Evolutionary conservation across 768 basidiomycete species (phyloP).

Genomic region (Termitomyces eurrhizus): DNA sequence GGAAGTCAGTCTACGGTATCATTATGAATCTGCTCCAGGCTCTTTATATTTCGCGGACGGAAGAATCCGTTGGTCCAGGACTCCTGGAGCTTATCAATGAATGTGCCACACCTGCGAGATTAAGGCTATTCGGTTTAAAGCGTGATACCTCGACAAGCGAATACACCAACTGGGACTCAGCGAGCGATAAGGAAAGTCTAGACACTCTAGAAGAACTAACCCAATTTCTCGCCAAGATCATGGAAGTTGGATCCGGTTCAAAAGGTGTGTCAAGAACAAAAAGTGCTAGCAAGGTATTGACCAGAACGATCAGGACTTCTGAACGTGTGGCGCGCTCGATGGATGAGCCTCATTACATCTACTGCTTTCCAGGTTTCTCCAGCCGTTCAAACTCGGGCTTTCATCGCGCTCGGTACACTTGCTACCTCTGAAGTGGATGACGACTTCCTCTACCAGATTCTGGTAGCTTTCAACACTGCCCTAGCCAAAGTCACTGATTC

Average conservation of each 20-base stretch:
- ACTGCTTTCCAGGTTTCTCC: slow-evolving; percentile 90
- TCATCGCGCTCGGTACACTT: slow-evolving; percentile 79
- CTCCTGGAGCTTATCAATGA: slow-evolving; percentile 62
- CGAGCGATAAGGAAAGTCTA: slow-evolving; percentile 52
- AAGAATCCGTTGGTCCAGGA: slow-evolving; percentile 58
- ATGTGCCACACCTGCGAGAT: slow-evolving; percentile 48
- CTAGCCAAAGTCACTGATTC: slow-evolving; percentile 63
- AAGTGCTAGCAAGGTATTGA: background rate
- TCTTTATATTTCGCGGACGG: slow-evolving; percentile 54
- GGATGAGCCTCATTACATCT: slow-evolving; percentile 87
- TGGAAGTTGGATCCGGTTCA: slow-evolving; percentile 63
- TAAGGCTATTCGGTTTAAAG: slow-evolving; percentile 70
- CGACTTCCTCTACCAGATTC: slow-evolving; percentile 89
- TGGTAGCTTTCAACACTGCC: slow-evolving; percentile 79
- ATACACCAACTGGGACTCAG: slow-evolving; percentile 53
- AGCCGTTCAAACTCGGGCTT: slow-evolving; percentile 84
- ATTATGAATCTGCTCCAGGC: slow-evolving; percentile 81
- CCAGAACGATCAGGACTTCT: slow-evolving; percentile 47
- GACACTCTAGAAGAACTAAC: slow-evolving; percentile 67
- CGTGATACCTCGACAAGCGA: slow-evolving; percentile 66
- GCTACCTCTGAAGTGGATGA: slow-evolving; percentile 85
- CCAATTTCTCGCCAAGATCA: slow-evolving; percentile 54
- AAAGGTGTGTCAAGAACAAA: slow-evolving; percentile 47
- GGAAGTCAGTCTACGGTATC: slow-evolving; percentile 79
- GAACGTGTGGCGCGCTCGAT: slow-evolving; percentile 89